Conservation (phyloP, 192 early-diverging fungal genomes). For the Anaeromyces robustus region DNA sequence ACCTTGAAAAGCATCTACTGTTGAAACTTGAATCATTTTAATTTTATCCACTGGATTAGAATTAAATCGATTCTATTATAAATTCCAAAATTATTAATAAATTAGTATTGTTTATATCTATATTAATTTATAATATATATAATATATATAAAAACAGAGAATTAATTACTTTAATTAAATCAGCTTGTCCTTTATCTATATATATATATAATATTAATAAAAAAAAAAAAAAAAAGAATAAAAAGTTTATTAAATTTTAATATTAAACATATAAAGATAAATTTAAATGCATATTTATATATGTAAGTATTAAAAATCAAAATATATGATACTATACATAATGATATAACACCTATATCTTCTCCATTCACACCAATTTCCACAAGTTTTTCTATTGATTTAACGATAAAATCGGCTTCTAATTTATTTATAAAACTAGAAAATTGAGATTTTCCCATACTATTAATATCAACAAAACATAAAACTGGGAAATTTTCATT, state of each 20-base stretch:
- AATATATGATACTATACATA: constrained; percentile 45
- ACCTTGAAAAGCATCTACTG: constrained; percentile 48
- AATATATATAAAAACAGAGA: too few species aligned
- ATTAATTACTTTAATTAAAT: constrained; percentile 15
- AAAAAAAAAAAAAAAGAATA: not conserved
- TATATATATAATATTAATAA: not conserved
- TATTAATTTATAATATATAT: too few species aligned
- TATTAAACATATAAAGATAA: too few species aligned
- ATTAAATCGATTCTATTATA: not conserved
- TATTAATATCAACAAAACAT: not conserved
- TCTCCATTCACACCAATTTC: constrained; percentile 17
- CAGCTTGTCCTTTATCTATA: constrained; percentile 46
- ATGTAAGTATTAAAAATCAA: not conserved
- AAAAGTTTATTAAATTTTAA: too few species aligned
- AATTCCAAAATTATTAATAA: too few species aligned
- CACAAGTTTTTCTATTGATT: constrained; percentile 20
- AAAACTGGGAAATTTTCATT: not conserved
- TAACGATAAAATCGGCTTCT: constrained; percentile 27
- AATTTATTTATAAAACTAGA: constrained; percentile 29
- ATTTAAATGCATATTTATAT: too few species aligned
- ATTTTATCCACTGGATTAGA: not conserved
- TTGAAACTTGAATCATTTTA: constrained; percentile 20
- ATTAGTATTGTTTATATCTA: too few species aligned
- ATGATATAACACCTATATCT: constrained; percentile 49
- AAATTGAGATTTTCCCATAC: not conserved